phyloP scores from a whole-genome alignment of 352 stramenopile species.

The Globisporangium uncinulatum region DNA sequence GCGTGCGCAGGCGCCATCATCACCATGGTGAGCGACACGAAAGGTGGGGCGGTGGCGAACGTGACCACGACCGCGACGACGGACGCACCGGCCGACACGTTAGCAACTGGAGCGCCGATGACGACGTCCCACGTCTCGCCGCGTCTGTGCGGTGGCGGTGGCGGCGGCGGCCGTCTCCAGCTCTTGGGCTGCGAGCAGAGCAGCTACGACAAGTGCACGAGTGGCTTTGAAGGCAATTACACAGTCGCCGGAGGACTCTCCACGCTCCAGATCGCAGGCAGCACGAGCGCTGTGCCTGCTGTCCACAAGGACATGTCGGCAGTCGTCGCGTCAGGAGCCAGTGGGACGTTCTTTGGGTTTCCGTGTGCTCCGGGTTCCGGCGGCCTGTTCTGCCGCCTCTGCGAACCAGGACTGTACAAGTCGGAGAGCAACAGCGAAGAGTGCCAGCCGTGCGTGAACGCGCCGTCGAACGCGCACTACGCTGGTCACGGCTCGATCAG shows the following conservation, averaged over 20 bases:
- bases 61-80: background rate
- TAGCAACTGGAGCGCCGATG: slow-evolving; percentile 14
- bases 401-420: slow-evolving; percentile 58
- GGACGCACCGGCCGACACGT: slow-evolving; percentile 18
- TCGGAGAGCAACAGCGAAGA: slow-evolving; percentile 76
- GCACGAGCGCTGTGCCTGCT: slow-evolving; percentile 7
- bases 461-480: slow-evolving; percentile 68
- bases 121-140: slow-evolving; percentile 17
- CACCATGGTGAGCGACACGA: slow-evolving; percentile 16
- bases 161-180: slow-evolving; percentile 61
- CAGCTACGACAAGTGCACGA: slow-evolving; percentile 59
- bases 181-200: slow-evolving; percentile 62
- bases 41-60: slow-evolving; percentile 1
- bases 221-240: slow-evolving; percentile 73
- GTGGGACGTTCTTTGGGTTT: slow-evolving; percentile 72
- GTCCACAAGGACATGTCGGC: slow-evolving; percentile 10
- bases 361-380: slow-evolving; percentile 71
- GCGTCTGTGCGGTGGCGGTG: slow-evolving; percentile 59
- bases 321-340: slow-evolving; percentile 30
- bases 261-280: slow-evolving; percentile 14
- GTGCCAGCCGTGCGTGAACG: slow-evolving; percentile 53
- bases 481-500: slow-evolving; percentile 36
- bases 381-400: slow-evolving; percentile 66
- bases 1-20: slow-evolving; percentile 38
- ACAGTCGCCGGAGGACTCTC: slow-evolving; percentile 60